Base-by-base conservation (phyloP, 768 basidiomycete species). In the Obba rivulosa region DNA sequence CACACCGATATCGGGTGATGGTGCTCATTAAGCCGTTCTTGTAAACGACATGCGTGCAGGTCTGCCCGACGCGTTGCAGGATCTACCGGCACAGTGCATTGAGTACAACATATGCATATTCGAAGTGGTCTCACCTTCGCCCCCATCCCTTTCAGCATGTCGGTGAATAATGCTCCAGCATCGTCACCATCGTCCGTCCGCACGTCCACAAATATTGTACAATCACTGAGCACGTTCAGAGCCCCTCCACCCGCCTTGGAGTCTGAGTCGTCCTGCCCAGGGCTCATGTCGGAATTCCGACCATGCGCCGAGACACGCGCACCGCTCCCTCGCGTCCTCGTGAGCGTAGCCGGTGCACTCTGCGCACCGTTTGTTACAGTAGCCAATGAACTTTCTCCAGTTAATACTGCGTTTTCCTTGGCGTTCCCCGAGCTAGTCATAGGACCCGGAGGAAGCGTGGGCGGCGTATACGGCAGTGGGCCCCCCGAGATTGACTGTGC, bases 121-220 rank as follows among this genome's bases (percentile, higher is more conserved):
- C 9, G 13, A 9, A 31, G 45, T 5, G 34, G 8, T 62, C 77
- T 51, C 54, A 92, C 92, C 74, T 79, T 80, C 38, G 92, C 92
- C 17, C 92, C 93, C 9, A 92, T 68, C 24, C 75, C 74, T 54
- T 78, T 78, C 54, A 94, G 64, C 85, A 93, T 90, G 41, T 93
- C 87, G 13, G 83, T 77, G 57, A 94, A 94, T 56, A 92, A 66
- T 21, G 77, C 77, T 0, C 87, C 84, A 0, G 87, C 88, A 57
- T 94, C 82, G 45, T 90, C 88, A 0, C 87, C 90, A 49, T 83
- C 81, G 28, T 76, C 77, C 11, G 80, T 80, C 53, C 74, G 62
- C 22, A 95, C 88, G 60, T 94, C 92, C 41, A 94, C 91, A 57
- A 89, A 93, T 8, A 92, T 81, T 2, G 77, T 74, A 47, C 91